Percentiles rank a stretch among this genome's conserved stretches.
Conservation (phyloP, 2,329 filamentous ascomycete species). For the Penicillium griseofulvum region DNA sequence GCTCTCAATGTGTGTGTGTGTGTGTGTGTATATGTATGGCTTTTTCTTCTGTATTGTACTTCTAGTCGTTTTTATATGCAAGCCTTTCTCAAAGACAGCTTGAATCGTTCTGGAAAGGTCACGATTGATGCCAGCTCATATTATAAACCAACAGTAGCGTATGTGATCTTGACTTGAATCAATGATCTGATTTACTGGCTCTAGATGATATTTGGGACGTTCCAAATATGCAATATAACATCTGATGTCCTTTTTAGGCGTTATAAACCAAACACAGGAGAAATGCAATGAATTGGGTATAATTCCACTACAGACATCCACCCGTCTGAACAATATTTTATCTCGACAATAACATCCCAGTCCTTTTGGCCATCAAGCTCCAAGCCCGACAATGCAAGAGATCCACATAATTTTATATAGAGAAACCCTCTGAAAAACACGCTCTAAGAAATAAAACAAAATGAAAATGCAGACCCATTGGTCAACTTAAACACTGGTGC, state of each 20-base stretch:
- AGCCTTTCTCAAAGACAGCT: background rate
- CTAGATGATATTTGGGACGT: no score
- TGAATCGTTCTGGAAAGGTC: background rate
- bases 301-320: background rate
- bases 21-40: slow-evolving; percentile 2
- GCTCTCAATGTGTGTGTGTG: background rate
- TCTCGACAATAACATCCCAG: background rate
- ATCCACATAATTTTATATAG: slow-evolving; percentile 8
- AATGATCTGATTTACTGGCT: no score
- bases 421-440: slow-evolving; percentile 6
- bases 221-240: no score
- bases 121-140: background rate
- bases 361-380: slow-evolving; percentile 4
- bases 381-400: slow-evolving; percentile 11
- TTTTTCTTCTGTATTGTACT: slow-evolving; percentile 18
- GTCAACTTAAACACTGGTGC: slow-evolving; percentile 17
- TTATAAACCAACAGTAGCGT: background rate
- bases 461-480: slow-evolving; percentile 16
- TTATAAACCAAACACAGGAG: background rate
- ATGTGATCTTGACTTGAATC: no score
- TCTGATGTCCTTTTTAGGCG: no score
- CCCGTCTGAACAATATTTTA: background rate
- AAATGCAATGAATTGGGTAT: slow-evolving; percentile 14
- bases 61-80: slow-evolving; percentile 11
- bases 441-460: slow-evolving; percentile 6